Percentiles rank a stretch among this genome's conserved stretches.
phyloP scores from a whole-genome alignment of 345 rosid species.

The Diplotaxis tenuifolia region DNA sequence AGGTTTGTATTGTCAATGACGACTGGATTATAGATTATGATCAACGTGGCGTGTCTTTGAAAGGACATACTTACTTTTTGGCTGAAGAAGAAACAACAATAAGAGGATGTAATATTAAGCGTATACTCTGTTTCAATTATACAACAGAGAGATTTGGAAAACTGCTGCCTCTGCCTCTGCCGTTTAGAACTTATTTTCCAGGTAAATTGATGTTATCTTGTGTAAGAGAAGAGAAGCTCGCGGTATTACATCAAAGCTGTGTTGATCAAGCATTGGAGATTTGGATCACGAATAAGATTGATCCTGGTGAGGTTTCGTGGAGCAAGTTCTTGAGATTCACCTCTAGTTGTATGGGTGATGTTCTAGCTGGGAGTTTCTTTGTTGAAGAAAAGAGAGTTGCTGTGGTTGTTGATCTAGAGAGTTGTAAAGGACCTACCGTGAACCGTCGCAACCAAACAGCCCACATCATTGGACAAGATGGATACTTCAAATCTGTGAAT shows the following conservation, averaged over 20 bases:
- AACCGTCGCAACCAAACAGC: not conserved
- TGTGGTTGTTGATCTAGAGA: not conserved
- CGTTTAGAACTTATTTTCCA: not conserved
- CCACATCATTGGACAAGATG: not conserved
- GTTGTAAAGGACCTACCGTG: not conserved
- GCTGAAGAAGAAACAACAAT: too few species aligned
- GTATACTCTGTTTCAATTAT: not conserved
- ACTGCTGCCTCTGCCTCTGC: not conserved
- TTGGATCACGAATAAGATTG: slow-evolving; percentile 8
- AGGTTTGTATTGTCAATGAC: not conserved
- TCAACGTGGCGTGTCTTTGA: too few species aligned
- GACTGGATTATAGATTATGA: not conserved
- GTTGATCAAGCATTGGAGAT: not conserved
- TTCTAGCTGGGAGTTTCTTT: not conserved
- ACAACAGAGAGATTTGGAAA: too few species aligned
- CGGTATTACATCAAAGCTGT: not conserved
- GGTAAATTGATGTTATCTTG: not conserved
- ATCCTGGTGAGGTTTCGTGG: not conserved
- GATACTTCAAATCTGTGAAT: not conserved
- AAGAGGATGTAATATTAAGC: not conserved
- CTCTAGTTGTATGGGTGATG: not conserved
- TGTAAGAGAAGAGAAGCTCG: too few species aligned
- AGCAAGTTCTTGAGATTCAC: not conserved
- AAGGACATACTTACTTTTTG: too few species aligned
- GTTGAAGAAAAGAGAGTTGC: not conserved